phyloP scores from a whole-genome alignment of 2,329 filamentous ascomycete genomes.

The Botryotinia calthae region DNA sequence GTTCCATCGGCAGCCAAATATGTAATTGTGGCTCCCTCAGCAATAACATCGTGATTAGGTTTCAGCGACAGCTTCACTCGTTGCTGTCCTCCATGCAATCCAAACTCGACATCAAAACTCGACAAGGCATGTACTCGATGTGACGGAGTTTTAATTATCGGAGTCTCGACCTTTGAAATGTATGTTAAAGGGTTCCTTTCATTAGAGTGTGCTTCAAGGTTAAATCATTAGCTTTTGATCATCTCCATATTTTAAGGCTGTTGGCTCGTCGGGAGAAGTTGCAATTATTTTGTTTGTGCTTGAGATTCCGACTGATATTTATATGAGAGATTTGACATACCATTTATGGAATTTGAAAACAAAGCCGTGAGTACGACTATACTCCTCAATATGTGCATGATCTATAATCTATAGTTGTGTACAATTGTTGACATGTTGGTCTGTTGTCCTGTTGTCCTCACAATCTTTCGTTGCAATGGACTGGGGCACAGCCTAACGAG shows the following conservation, averaged over 20 bases:
- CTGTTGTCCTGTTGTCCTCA: constrained; percentile 18
- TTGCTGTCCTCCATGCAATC: constrained; percentile 63
- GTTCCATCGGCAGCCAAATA: constrained; percentile 71
- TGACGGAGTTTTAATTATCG: constrained; percentile 73
- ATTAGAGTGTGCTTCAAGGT: constrained; percentile 61
- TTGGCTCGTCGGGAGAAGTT: not conserved
- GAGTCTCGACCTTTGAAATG: constrained; percentile 70
- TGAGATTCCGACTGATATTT: not conserved
- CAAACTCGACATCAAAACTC: constrained; percentile 81
- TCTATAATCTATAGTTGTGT: constrained; percentile 12
- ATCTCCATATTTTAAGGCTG: constrained; percentile 14
- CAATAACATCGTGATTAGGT: constrained; percentile 87
- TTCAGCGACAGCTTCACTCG: constrained; percentile 77
- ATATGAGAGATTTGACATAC: not conserved
- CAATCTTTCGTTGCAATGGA: constrained; percentile 2
- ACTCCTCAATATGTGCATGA: constrained; percentile 32
- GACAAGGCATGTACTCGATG: constrained; percentile 78
- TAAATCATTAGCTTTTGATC: constrained; percentile 15
- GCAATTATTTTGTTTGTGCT: not conserved
- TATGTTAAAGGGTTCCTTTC: constrained; percentile 74
- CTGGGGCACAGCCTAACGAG: constrained; percentile 8
- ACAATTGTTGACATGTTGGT: not conserved
- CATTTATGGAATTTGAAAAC: constrained; percentile 26
- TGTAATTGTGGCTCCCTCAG: constrained; percentile 70
- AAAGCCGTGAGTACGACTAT: constrained; percentile 30